Base-by-base conservation (phyloP, 2,329 filamentous ascomycete genomes). In the Fusarium hostae region DNA sequence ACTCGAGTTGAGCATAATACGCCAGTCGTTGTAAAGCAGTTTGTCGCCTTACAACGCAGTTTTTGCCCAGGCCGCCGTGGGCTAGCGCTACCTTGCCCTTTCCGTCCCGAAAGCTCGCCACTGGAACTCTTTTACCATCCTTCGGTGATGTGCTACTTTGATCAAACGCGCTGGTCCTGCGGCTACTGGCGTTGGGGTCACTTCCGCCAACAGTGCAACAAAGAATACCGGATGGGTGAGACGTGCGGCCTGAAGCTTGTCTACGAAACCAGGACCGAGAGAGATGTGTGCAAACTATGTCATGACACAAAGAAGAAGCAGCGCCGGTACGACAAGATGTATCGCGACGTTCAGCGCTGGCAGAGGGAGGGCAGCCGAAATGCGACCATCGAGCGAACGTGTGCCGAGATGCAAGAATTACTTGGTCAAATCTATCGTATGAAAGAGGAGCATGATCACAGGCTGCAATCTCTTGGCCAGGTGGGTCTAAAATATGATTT, bases 131-230 rank as follows among this genome's bases (percentile, higher is more conserved):
- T 4, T 11, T 32, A 4, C 32, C 11, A 13, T 34, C 35, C 67
- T 61, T 57, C 60, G 59, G 86, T 79, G 75, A 97, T 98, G 95
- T 98, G 95, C 86, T 98, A 96, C 87, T 98, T 95, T 86, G 94
- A 98, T 78, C 92, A 95, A 83, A 94, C 92, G 81, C 88, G 90
- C 76, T 97, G 93, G 88, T 82, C 82, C 63, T 98, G 95, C 84
- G 92, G 93, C 78, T 95, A 94, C 87, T 97, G 92, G 91, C 94
- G 94, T 83, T 98, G 95, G 95, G 93, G 94, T 74, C 92, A 92
- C 84, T 98, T 98, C 85, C 90, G 93, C 73, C 89, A 95, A 82
- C 94, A 97, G 81, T 98, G 95, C 87, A 91, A 92, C 82, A 94
- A 94, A 83, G 95, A 98, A 81, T 96, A 97, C 84, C 93, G 95